Percentiles rank a stretch among this genome's conserved stretches.
Evolutionary conservation across 495 filamentous ascomycete species (phyloP).

Genomic region (Penicillium fimorum): DNA sequence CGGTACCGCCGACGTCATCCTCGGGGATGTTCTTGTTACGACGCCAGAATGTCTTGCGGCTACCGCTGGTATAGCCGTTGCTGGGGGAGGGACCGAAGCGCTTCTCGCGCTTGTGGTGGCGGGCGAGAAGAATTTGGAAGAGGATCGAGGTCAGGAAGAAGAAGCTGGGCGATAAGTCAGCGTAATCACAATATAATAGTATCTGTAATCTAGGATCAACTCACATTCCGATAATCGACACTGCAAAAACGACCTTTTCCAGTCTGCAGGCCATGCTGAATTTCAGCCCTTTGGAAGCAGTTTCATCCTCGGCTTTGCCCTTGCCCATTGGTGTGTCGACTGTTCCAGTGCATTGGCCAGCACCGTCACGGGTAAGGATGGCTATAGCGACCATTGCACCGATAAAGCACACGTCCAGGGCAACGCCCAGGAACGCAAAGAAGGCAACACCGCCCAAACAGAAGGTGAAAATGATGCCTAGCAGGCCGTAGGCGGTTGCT

Average conservation of each 20-base stretch:
- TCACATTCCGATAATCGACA: constrained; percentile 77
- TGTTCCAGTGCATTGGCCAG: constrained; percentile 56
- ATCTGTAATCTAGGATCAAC: constrained; percentile 27
- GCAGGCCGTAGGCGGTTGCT: constrained; percentile 66
- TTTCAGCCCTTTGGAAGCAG: constrained; percentile 26
- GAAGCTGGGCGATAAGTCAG: constrained; percentile 41
- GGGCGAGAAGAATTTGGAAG: constrained; percentile 61
- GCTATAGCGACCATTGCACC: constrained; percentile 78
- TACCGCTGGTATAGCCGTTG: constrained; percentile 76
- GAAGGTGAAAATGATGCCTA: constrained; percentile 71
- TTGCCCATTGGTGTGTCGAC: constrained; percentile 67
- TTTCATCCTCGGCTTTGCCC: constrained; percentile 50
- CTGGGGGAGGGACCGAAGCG: constrained; percentile 73
- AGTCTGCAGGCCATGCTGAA: constrained; percentile 63
- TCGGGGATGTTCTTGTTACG: constrained; percentile 46
- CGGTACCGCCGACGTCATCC: constrained; percentile 19
- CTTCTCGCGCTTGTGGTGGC: constrained; percentile 74
- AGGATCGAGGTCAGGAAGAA: constrained; percentile 66
- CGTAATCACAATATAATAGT: neutral
- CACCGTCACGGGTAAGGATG: constrained; percentile 66
- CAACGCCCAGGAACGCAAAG: constrained; percentile 69
- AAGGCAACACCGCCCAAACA: constrained; percentile 74
- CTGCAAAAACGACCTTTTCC: constrained; percentile 70
- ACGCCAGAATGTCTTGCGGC: constrained; percentile 50
- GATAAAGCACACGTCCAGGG: constrained; percentile 77